Evolutionary conservation across 805 yeast genomes (phyloP), one percentile per base, ranked within the genome.

Genomic region (Ogataea degrootiae): DNA sequence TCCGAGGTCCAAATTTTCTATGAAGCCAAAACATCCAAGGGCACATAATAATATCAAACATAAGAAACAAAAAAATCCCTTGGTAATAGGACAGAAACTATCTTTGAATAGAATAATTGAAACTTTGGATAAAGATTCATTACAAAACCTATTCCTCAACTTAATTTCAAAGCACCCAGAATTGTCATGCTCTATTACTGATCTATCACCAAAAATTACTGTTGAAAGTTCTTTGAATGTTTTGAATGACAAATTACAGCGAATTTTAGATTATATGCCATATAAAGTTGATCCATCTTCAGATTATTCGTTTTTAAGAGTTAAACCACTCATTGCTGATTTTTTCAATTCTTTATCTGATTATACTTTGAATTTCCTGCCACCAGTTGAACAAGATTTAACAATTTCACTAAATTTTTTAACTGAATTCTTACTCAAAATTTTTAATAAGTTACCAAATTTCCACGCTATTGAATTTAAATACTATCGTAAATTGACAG

Each of bases 271-370:
- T 9, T 73, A 75, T 49, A 65, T 89, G 53, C 96, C 96, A 1
- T 87, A 85, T 63, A 82, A 83, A 54, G 88, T 87, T 52, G 90
- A 86, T 56, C 72, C 75, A 9, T 72, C 76, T 35, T 79, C 85
- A 41, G 96, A 88, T 63, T 88, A 88, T 60, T 80, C 91, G 5
- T 88, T 80, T 62, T 66, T 85, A 48, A 73, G 96, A 47, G 86
- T 89, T 35, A 81, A 85, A 58, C 78, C 85, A 6, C 66, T 71
- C 48, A 75, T 87, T 51, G 77, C 77, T 49, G 94, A 85, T 55
- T 87, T 88, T 55, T 75, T 86, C 50, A 72, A 74, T 51, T 80
- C 87, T 21, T 69, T 89, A 45, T 79, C 86, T 16, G 96, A 88
- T 63, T 87, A 83, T 61, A 82, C 87, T 5, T 70, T 84, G 48